Conservation (phyloP, 2,329 filamentous ascomycete genomes). For the Chaetomium olivaceum region DNA sequence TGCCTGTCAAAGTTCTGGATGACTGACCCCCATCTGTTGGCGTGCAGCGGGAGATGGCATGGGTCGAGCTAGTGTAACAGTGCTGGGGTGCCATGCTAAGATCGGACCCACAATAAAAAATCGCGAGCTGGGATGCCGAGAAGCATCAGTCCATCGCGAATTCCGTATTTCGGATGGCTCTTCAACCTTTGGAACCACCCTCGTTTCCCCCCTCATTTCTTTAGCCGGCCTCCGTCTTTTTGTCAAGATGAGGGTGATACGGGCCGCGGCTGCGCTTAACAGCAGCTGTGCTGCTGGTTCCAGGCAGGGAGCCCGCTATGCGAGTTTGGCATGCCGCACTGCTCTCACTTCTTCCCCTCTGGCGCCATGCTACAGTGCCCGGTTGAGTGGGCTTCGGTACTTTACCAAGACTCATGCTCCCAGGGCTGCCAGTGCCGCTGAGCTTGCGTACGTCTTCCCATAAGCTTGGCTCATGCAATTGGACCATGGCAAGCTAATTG, state of each 20-base stretch:
- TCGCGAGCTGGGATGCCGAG: slow-evolving; percentile 22
- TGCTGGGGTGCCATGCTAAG: neutral
- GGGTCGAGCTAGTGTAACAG: neutral
- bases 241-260: slow-evolving; percentile 44
- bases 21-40: neutral
- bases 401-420: slow-evolving; percentile 43
- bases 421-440: slow-evolving; percentile 41
- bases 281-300: slow-evolving; percentile 41
- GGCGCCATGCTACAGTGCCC: slow-evolving; percentile 38
- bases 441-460: slow-evolving; percentile 41
- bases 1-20: neutral
- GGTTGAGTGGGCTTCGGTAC: slow-evolving; percentile 41
- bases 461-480: neutral
- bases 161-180: slow-evolving; percentile 16
- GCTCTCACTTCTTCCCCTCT: slow-evolving; percentile 33
- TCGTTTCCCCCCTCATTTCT: slow-evolving; percentile 31
- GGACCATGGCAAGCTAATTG: slow-evolving; percentile 4
- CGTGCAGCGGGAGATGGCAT: slow-evolving; percentile 2
- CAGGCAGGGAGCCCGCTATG: slow-evolving; percentile 38
- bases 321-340: slow-evolving; percentile 38
- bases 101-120: slow-evolving; percentile 30
- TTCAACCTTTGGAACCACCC: slow-evolving; percentile 11
- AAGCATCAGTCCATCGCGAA: slow-evolving; percentile 13
- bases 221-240: slow-evolving; percentile 27
- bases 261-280: slow-evolving; percentile 42